Percentiles rank a stretch among this genome's conserved stretches.
phyloP scores from a whole-genome alignment of 2,329 filamentous ascomycete genomes.

The Zasmidium citrigriseum region DNA sequence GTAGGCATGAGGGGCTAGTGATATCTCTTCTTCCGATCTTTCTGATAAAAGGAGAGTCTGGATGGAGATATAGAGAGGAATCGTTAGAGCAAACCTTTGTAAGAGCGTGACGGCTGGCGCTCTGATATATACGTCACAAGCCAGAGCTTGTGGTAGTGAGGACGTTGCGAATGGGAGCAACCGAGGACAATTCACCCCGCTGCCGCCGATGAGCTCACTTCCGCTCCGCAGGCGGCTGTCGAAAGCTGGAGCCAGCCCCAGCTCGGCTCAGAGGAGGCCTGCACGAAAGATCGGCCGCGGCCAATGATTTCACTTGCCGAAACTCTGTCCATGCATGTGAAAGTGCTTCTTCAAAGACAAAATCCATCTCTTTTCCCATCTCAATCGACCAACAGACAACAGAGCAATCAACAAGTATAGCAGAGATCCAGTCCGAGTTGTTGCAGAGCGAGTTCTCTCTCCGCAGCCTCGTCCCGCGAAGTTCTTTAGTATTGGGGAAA shows the following conservation, averaged over 20 bases:
- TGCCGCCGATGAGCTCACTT: not conserved
- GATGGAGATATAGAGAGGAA: constrained; percentile 9
- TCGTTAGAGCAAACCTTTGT: not conserved
- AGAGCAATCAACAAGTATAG: not conserved
- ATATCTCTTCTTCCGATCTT: not conserved
- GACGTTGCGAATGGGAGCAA: not conserved
- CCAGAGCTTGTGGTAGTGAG: constrained; percentile 12
- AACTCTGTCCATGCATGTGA: constrained; percentile 10
- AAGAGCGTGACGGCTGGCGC: constrained; percentile 5
- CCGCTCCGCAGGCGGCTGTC: constrained; percentile 4
- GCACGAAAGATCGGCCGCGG: not conserved
- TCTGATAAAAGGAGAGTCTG: not conserved
- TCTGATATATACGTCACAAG: constrained; percentile 26
- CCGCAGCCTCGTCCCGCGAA: constrained; percentile 7
- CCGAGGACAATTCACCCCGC: constrained; percentile 20
- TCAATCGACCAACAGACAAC: not conserved
- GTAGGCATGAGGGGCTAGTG: constrained; percentile 21
- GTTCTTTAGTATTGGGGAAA: constrained; percentile 12
- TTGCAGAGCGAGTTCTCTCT: constrained; percentile 2
- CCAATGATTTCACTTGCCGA: constrained; percentile 6
- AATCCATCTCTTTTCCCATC: not conserved
- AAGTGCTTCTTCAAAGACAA: not conserved
- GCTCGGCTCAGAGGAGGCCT: constrained; percentile 10
- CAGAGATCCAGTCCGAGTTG: not conserved
- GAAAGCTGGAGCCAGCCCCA: too few relatives aligned